Conservation (phyloP, 176 grass and related monocot species). For the Dactylis glomerata region DNA sequence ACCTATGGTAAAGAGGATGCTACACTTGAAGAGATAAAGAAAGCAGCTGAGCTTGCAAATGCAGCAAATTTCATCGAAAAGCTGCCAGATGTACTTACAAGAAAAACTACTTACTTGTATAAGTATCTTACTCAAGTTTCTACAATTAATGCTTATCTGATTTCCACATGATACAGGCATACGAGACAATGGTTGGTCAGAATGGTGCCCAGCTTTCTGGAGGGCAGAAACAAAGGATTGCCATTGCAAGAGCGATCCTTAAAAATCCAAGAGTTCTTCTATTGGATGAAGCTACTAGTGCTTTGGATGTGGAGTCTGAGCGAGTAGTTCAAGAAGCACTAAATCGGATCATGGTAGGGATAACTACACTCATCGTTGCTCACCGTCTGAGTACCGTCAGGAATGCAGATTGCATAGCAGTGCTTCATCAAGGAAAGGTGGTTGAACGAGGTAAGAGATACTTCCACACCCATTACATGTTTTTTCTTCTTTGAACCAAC, state of each 20-base stretch:
- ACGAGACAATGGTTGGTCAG: constrained; percentile 64
- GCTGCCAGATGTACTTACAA: constrained; percentile 53
- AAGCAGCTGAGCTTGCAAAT: constrained; percentile 70
- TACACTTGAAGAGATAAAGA: constrained; percentile 64
- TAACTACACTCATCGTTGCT: constrained; percentile 79
- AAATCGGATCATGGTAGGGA: constrained; percentile 60
- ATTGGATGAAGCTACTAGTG: constrained; percentile 72
- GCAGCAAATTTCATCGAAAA: constrained; percentile 69
- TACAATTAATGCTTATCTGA: not conserved
- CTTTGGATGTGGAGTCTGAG: constrained; percentile 66
- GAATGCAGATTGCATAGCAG: constrained; percentile 64
- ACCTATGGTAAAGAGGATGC: constrained; percentile 67
- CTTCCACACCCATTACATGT: constrained; percentile 6
- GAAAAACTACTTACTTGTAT: constrained; percentile 4
- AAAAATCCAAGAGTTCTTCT: constrained; percentile 57
- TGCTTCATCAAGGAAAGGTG: constrained; percentile 69
- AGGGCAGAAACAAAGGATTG: constrained; percentile 83
- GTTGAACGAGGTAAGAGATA: constrained; percentile 56
- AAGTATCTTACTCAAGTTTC: not conserved
- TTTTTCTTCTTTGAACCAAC: constrained; percentile 8
- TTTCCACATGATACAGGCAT: constrained; percentile 32
- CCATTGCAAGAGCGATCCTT: constrained; percentile 68
- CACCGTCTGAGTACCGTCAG: constrained; percentile 75
- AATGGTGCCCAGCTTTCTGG: constrained; percentile 57
- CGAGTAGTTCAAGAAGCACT: constrained; percentile 67